These are phyloP conservation scores for Cyamopsis tetragonoloba DNA, from an alignment of 306 rosid species.

Conservation along the genomic window DNA sequence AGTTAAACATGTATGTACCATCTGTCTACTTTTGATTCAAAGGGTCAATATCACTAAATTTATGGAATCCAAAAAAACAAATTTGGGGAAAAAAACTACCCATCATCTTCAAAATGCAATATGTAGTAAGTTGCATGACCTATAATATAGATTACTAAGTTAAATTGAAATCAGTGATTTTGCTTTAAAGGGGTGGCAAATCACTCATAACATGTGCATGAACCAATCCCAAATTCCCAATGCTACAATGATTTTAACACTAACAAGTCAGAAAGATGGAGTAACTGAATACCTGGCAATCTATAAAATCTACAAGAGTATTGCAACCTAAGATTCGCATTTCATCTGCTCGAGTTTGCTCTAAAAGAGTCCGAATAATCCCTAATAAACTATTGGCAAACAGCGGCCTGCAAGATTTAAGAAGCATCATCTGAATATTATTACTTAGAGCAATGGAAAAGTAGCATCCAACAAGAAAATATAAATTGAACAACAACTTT, in stretches of 20 bases:
- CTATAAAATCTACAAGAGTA: slow-evolving; percentile 62
- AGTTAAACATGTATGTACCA: slow-evolving; percentile 88
- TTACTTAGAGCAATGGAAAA: slow-evolving; percentile 8
- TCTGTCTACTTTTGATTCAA: slow-evolving; percentile 72
- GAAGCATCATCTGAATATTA: slow-evolving; percentile 23
- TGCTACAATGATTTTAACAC: not conserved
- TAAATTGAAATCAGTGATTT: slow-evolving; percentile 7
- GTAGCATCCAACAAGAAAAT: not conserved
- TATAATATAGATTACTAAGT: not conserved
- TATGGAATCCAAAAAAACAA: slow-evolving; percentile 6
- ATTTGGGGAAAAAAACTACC: not conserved
- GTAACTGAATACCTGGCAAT: slow-evolving; percentile 64
- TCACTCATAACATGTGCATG: slow-evolving; percentile 13
- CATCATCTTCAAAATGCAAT: slow-evolving; percentile 16
- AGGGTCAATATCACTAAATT: slow-evolving; percentile 44
- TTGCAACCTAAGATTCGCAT: slow-evolving; percentile 77
- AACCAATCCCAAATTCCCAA: not conserved
- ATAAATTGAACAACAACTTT: slow-evolving; percentile 14
- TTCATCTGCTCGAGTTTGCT: slow-evolving; percentile 66
- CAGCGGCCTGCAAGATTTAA: slow-evolving; percentile 73
- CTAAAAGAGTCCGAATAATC: slow-evolving; percentile 72
- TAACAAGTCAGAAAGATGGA: slow-evolving; percentile 26
- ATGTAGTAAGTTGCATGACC: slow-evolving; percentile 1
- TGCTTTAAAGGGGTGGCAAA: slow-evolving; percentile 10
- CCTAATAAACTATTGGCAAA: slow-evolving; percentile 80